These are phyloP conservation scores for Leccinum aurantiacum DNA, from an alignment of 768 basidiomycete species.

Conservation along the genomic window DNA sequence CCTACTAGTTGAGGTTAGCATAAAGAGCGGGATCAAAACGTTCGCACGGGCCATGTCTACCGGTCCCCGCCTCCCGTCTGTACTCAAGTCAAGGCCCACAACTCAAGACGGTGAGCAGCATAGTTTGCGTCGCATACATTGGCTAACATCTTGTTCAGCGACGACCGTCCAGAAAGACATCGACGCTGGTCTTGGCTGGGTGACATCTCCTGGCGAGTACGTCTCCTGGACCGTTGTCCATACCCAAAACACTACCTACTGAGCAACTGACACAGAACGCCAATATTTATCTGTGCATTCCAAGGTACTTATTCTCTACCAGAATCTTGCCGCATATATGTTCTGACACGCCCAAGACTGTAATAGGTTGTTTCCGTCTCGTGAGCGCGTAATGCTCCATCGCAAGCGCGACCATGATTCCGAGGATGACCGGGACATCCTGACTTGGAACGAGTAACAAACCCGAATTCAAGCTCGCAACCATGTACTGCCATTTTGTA, in stretches of 20 bases:
- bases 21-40: not conserved
- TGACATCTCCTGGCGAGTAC: constrained; percentile 67
- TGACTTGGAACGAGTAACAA: constrained; percentile 69
- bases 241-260: constrained; percentile 6
- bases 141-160: constrained; percentile 33
- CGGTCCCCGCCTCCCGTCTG: constrained; percentile 33
- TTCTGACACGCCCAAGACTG: constrained; percentile 47
- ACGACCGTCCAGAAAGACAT: constrained; percentile 57
- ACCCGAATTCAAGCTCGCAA: too few species aligned
- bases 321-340: not conserved
- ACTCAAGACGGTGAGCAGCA: constrained; percentile 32
- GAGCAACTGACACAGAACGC: constrained; percentile 48
- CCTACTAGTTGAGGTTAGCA: not conserved
- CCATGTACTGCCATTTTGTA: constrained; percentile 1
- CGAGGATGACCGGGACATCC: constrained; percentile 52
- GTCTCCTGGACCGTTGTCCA: constrained; percentile 18
- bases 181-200: constrained; percentile 51
- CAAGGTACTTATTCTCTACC: constrained; percentile 39
- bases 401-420: constrained; percentile 71
- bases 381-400: constrained; percentile 67
- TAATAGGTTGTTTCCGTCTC: constrained; percentile 68
- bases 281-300: constrained; percentile 77
- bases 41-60: constrained; percentile 12
- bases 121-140: not conserved
- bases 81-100: constrained; percentile 34